phyloP scores from a whole-genome alignment of 768 basidiomycete species.

The button mushroom (Agaricus bisporus) region DNA sequence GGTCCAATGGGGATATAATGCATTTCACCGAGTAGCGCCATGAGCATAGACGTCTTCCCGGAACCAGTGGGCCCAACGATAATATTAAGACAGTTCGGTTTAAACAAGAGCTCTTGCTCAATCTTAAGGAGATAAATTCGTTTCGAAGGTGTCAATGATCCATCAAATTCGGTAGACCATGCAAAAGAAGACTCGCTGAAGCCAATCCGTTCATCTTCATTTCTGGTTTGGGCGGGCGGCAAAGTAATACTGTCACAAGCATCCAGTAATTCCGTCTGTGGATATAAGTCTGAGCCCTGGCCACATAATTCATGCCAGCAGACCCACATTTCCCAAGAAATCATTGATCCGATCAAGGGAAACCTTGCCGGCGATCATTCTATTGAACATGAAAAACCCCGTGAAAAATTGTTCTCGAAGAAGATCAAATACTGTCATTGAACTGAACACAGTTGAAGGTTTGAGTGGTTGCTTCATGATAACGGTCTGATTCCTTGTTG shows the following conservation, averaged over 20 bases:
- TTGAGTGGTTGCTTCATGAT: slow-evolving; percentile 12
- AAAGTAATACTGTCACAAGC: neutral
- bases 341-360: slow-evolving; percentile 48
- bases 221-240: slow-evolving; percentile 8
- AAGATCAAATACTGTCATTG: slow-evolving; percentile 55
- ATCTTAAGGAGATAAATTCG: slow-evolving; percentile 47
- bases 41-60: slow-evolving; percentile 57
- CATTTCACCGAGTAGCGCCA: slow-evolving; percentile 63
- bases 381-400: slow-evolving; percentile 15
- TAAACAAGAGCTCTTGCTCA: slow-evolving; percentile 50
- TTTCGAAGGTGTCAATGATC: slow-evolving; percentile 24
- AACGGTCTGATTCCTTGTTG: too few relatives aligned
- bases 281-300: too few relatives aligned
- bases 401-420: slow-evolving; percentile 43
- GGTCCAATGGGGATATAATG: slow-evolving; percentile 47
- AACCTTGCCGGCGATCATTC: slow-evolving; percentile 38
- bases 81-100: slow-evolving; percentile 45
- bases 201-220: slow-evolving; percentile 27
- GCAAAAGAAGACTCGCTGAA: slow-evolving; percentile 48
- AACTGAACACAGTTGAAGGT: slow-evolving; percentile 38
- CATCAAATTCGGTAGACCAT: slow-evolving; percentile 37
- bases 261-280: slow-evolving; percentile 1
- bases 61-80: slow-evolving; percentile 50
- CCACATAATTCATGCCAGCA: slow-evolving; percentile 25
- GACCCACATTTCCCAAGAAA: slow-evolving; percentile 24